These are phyloP conservation scores for Podochytrium sp. DNA, from an alignment of 192 early-diverging fungal species.

Conservation along the genomic window DNA sequence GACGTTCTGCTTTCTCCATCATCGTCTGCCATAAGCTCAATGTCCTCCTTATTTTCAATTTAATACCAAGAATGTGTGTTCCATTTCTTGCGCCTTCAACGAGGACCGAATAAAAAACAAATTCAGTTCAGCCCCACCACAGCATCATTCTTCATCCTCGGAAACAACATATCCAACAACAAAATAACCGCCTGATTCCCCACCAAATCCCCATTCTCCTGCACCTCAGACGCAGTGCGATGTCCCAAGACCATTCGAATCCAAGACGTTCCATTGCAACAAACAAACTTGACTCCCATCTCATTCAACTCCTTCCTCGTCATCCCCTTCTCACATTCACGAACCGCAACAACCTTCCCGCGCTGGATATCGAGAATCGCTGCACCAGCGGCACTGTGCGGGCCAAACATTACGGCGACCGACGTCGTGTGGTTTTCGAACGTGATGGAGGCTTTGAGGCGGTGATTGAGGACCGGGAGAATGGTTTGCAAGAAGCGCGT, in stretches of 20 bases:
- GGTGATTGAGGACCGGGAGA: conserved; percentile 27
- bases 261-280: not conserved
- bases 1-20: too few species aligned
- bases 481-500: conserved; percentile 6
- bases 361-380: not conserved
- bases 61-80: too few species aligned
- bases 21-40: too few species aligned
- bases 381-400: not conserved
- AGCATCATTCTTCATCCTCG: conserved; percentile 12
- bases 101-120: too few species aligned
- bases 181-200: not conserved
- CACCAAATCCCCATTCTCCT: not conserved
- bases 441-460: conserved; percentile 11
- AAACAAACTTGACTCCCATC: not conserved
- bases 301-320: not conserved
- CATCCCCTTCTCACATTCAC: not conserved
- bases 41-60: too few species aligned
- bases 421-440: not conserved
- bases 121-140: conserved; percentile 23
- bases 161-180: conserved; percentile 26
- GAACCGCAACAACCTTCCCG: not conserved
- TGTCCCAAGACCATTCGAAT: conserved; percentile 17
- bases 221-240: conserved; percentile 4
- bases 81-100: too few species aligned
- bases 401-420: not conserved